Base-by-base conservation (phyloP, 495 filamentous ascomycete species). In the Cladorrhinum samala region DNA sequence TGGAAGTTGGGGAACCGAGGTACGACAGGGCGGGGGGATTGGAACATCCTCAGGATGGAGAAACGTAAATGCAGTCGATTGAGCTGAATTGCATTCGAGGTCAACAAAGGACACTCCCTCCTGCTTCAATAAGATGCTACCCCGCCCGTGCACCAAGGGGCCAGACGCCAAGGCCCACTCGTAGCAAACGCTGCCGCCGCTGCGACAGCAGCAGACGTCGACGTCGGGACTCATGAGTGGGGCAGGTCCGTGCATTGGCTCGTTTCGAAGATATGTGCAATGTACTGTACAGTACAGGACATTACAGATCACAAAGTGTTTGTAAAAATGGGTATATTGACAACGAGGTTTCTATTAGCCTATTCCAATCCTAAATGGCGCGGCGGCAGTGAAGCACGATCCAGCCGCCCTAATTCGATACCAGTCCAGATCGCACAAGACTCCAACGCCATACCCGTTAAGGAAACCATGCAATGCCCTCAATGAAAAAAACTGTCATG, bases 391-490 rank as follows among this genome's bases (percentile, higher is more conserved):
- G 46, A 37, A 38, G 17, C 23, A 52, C 46, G 14, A 50, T 54
- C 56, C 52, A 47, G 53, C 37, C 30, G 54, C 65, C 60, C 55
- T 70, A 68, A 62, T 40, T 60, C 61, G 47, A 65, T 64, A 59
- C 63, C n/a, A 59, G 24, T 48, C 19, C 52, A 61, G 55, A 62
- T 58, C 50, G 50, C 48, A 25, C 53, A 58, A 62, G 57, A 64
- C 59, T 67, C 63, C 63, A 67, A 67, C 62, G 64, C 64, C 64
- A 55, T 49, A 30, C 49, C 59, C 55, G 21, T 27, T 53, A 50
- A 46, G 11, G 25, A 54, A 60, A 51, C 50, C 27, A 67, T 64
- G 64, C 59, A 67, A 59, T 61, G 33, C 51, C 48, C 46, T 39
- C 41, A 19, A 38, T 46, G 19, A 49, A 57, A 57, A 49, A 18